phyloP scores from a whole-genome alignment of 768 basidiomycete species.

The Mycena chlorophos region DNA sequence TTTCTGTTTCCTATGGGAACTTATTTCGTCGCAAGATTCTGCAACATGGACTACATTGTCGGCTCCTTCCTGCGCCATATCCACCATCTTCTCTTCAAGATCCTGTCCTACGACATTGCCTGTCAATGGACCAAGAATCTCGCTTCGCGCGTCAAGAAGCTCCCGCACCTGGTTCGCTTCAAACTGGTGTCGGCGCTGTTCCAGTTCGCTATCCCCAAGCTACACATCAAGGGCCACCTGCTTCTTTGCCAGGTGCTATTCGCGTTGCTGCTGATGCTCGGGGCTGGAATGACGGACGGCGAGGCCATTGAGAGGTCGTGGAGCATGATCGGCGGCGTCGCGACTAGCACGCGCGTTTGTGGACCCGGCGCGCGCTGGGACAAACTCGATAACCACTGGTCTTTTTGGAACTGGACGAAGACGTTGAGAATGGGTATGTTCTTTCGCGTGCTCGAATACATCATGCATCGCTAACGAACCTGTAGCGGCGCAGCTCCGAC shows the following conservation, averaged over 20 bases:
- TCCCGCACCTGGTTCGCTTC: slow-evolving; percentile 17
- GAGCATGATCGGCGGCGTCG: slow-evolving; percentile 33
- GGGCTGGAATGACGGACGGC: slow-evolving; percentile 34
- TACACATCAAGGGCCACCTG: slow-evolving; percentile 29
- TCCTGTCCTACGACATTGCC: slow-evolving; percentile 34
- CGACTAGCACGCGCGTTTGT: slow-evolving; percentile 38
- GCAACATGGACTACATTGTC: slow-evolving; percentile 39
- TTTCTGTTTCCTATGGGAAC: background rate
- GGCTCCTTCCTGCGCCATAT: slow-evolving; percentile 18
- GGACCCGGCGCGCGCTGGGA: slow-evolving; percentile 33
- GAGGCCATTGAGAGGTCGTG: slow-evolving; percentile 39
- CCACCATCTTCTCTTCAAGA: slow-evolving; percentile 2
- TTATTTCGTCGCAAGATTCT: slow-evolving; percentile 21
- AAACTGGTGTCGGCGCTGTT: slow-evolving; percentile 5
- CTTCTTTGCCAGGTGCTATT: slow-evolving; percentile 23
- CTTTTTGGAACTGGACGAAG: slow-evolving; percentile 38
- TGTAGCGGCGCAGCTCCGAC: background rate
- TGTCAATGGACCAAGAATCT: slow-evolving; percentile 32
- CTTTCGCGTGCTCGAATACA: background rate
- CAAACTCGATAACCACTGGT: slow-evolving; percentile 39
- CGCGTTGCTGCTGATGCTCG: slow-evolving; percentile 24
- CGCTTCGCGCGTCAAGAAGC: slow-evolving; percentile 9
- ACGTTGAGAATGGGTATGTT: slow-evolving; percentile 26
- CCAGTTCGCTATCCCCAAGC: slow-evolving; percentile 29
- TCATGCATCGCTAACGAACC: background rate